These are phyloP conservation scores for Boletus rubroflammeus DNA, from an alignment of 768 basidiomycete species.

Conservation along the genomic window DNA sequence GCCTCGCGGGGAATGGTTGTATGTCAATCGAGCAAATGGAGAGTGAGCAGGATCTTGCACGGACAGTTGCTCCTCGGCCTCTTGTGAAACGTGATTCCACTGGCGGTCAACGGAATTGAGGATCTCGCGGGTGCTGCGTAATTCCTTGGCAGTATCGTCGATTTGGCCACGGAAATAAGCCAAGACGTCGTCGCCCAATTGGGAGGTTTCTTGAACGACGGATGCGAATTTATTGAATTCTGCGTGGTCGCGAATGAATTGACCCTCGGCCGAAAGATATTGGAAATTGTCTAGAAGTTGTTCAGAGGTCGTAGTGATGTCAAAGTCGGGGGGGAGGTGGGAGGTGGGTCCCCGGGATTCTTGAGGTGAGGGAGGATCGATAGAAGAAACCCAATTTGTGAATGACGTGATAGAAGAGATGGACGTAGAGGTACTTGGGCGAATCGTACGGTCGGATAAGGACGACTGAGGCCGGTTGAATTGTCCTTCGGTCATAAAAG, in stretches of 20 bases:
- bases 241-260: constrained; percentile 35
- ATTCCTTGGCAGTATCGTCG: constrained; percentile 47
- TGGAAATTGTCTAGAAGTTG: constrained; percentile 55
- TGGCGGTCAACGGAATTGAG: constrained; percentile 43
- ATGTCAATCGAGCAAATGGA: constrained; percentile 12
- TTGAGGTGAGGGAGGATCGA: constrained; percentile 13
- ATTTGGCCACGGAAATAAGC: constrained; percentile 51
- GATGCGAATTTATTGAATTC: constrained; percentile 44
- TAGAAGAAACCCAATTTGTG: constrained; percentile 29
- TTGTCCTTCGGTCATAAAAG: constrained; percentile 53
- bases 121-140: constrained; percentile 44
- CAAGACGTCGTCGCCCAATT: constrained; percentile 45
- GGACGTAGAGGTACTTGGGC: constrained; percentile 39
- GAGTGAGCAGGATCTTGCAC: constrained; percentile 1
- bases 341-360: constrained; percentile 33
- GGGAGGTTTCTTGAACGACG: constrained; percentile 46
- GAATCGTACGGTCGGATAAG: constrained; percentile 53
- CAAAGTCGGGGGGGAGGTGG: constrained; percentile 41
- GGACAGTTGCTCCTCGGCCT: constrained; percentile 43
- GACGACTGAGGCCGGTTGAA: constrained; percentile 48
- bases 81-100: constrained; percentile 41
- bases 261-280: constrained; percentile 41
- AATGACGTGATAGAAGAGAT: constrained; percentile 50
- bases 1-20: constrained; percentile 46
- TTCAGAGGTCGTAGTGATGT: constrained; percentile 42